These are phyloP conservation scores for Tolypocladium cylindrosporum DNA, from an alignment of 2,329 filamentous ascomycete genomes.

Conservation along the genomic window DNA sequence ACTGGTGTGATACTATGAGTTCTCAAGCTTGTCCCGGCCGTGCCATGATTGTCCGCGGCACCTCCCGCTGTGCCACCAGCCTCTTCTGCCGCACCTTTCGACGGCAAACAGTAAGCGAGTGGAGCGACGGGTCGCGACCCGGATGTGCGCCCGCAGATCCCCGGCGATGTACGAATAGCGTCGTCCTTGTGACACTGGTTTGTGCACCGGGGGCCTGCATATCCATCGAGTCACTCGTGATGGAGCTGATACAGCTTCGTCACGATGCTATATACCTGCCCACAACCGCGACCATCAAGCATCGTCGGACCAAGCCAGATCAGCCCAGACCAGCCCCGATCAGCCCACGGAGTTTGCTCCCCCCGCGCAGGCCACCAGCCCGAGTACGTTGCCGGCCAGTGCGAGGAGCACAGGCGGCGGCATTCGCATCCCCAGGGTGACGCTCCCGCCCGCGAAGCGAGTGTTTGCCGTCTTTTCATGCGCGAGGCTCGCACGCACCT, in stretches of 20 bases:
- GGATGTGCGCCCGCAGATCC: neutral
- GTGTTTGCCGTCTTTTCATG: too few relatives aligned
- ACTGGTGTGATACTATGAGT: neutral
- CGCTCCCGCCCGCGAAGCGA: neutral
- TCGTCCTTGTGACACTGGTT: neutral
- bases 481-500: too few relatives aligned
- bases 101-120: neutral
- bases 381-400: too few relatives aligned
- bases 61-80: neutral
- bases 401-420: too few relatives aligned
- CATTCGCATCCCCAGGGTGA: neutral
- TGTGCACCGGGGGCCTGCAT: neutral
- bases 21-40: neutral
- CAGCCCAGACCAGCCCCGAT: neutral
- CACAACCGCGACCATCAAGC: neutral
- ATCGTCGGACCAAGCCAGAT: neutral
- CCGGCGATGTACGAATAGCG: neutral
- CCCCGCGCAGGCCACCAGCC: neutral
- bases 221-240: neutral
- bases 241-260: too few relatives aligned
- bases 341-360: neutral
- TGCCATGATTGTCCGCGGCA: neutral
- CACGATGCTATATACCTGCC: neutral
- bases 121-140: neutral
- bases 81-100: neutral